Percentiles rank a stretch among this genome's conserved stretches.
These are phyloP conservation scores for Solanum stenotomum DNA, from an alignment of 257 asterid species.

Conservation along the genomic window DNA sequence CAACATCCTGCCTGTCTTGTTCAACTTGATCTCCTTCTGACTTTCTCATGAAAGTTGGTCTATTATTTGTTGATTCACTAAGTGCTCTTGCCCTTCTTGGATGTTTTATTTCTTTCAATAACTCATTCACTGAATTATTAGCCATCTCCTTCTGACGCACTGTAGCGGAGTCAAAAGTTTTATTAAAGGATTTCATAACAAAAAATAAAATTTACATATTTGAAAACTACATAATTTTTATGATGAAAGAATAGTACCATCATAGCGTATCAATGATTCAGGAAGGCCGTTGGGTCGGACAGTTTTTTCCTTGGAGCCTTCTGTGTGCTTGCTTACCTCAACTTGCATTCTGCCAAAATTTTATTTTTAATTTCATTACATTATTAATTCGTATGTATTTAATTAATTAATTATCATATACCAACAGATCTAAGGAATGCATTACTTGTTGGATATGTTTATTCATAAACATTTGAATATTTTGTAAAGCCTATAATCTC, in stretches of 20 bases:
- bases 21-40: conserved; percentile 29
- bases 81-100: conserved; percentile 62
- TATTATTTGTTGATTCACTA: conserved; percentile 73
- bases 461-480: neutral
- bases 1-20: conserved; percentile 16
- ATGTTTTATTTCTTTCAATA: conserved; percentile 67
- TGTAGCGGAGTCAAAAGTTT: neutral
- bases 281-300: conserved; percentile 95
- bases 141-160: conserved; percentile 91
- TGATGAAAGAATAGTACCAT: conserved; percentile 30
- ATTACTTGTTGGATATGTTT: neutral
- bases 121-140: conserved; percentile 54
- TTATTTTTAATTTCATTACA: neutral
- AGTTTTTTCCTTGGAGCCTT: conserved; percentile 60
- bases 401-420: neutral
- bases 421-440: neutral
- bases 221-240: neutral
- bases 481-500: neutral
- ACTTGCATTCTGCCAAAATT: conserved; percentile 64
- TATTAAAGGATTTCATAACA: no score
- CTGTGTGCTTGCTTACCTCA: conserved; percentile 98
- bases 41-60: conserved; percentile 47
- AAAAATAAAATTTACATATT: no score
- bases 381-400: neutral
- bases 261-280: conserved; percentile 91